phyloP scores from a whole-genome alignment of 2,329 filamentous ascomycete species.

The Epichloe festucae region DNA sequence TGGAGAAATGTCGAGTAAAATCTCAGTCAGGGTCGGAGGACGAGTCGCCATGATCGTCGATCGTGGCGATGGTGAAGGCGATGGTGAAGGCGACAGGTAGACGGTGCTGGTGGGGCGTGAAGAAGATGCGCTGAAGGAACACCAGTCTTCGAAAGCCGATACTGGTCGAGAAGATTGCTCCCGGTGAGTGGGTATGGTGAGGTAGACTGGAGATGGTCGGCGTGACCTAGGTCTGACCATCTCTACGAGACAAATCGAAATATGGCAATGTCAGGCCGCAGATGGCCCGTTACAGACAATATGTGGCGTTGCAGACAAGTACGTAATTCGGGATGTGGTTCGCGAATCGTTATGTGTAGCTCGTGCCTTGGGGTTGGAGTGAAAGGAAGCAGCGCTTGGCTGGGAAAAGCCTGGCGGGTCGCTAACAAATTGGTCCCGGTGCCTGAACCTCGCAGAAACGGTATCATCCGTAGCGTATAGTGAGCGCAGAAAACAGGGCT shows the following conservation, averaged over 20 bases:
- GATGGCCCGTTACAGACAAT: background rate
- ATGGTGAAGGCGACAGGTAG: conserved; percentile 30
- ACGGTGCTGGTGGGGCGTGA: conserved; percentile 31
- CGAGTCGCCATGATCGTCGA: conserved; percentile 19
- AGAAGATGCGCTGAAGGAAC: conserved; percentile 25
- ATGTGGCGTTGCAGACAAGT: background rate
- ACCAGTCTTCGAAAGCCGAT: conserved; percentile 32
- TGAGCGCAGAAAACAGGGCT: background rate
- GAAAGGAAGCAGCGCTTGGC: background rate
- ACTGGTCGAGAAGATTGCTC: conserved; percentile 31
- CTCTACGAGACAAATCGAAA: background rate
- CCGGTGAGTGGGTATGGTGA: conserved; percentile 25
- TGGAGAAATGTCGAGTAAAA: conserved; percentile 72
- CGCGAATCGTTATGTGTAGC: background rate
- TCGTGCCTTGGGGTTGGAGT: background rate
- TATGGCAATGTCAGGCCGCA: background rate
- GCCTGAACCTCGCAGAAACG: background rate
- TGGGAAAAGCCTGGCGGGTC: background rate
- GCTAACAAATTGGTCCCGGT: background rate
- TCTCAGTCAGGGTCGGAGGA: conserved; percentile 67
- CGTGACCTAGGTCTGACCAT: conserved; percentile 28
- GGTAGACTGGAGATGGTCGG: conserved; percentile 30
- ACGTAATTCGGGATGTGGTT: background rate
- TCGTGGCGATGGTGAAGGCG: conserved; percentile 24
- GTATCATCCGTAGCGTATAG: background rate